Conservation (phyloP, 2,329 filamentous ascomycete species). For the Exophiala spinifera region DNA sequence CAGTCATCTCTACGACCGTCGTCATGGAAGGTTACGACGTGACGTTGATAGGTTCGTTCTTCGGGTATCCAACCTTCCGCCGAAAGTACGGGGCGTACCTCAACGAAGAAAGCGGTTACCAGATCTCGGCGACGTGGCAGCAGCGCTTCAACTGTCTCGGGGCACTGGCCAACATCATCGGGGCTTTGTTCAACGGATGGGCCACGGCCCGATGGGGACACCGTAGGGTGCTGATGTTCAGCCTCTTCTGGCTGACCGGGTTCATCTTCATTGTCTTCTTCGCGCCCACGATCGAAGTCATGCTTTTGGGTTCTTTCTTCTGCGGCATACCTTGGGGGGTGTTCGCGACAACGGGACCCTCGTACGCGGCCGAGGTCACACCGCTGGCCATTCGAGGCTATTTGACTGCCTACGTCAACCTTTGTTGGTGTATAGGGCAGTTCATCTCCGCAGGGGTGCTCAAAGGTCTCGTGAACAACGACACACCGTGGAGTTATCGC, state of each 20-base stretch:
- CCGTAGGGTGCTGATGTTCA: conserved; percentile 48
- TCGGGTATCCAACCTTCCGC: conserved; percentile 36
- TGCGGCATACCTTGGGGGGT: conserved; percentile 38
- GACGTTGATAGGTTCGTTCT: conserved; percentile 30
- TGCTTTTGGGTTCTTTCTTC: conserved; percentile 51
- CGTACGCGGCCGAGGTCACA: conserved; percentile 66
- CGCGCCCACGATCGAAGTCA: conserved; percentile 45
- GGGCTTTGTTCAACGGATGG: conserved; percentile 16
- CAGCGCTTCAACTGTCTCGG: conserved; percentile 9
- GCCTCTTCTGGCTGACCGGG: conserved; percentile 43
- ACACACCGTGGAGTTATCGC: conserved; percentile 20
- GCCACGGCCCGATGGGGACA: conserved; percentile 38
- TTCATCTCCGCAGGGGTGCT: conserved; percentile 43
- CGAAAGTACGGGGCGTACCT: conserved; percentile 39
- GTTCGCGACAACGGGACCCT: conserved; percentile 36
- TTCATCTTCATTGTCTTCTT: conserved; percentile 53
- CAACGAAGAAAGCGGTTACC: conserved; percentile 11
- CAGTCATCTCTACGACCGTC: conserved; percentile 22
- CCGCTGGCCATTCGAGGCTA: conserved; percentile 57
- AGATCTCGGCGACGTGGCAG: conserved; percentile 55
- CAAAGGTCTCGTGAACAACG: conserved; percentile 21
- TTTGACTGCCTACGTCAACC: conserved; percentile 60
- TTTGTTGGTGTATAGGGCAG: conserved; percentile 63
- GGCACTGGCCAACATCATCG: conserved; percentile 15
- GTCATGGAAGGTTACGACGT: conserved; percentile 34